These are phyloP conservation scores for Monoraphidium neglectum DNA, from an alignment of 139 green algal species.

Conservation along the genomic window DNA sequence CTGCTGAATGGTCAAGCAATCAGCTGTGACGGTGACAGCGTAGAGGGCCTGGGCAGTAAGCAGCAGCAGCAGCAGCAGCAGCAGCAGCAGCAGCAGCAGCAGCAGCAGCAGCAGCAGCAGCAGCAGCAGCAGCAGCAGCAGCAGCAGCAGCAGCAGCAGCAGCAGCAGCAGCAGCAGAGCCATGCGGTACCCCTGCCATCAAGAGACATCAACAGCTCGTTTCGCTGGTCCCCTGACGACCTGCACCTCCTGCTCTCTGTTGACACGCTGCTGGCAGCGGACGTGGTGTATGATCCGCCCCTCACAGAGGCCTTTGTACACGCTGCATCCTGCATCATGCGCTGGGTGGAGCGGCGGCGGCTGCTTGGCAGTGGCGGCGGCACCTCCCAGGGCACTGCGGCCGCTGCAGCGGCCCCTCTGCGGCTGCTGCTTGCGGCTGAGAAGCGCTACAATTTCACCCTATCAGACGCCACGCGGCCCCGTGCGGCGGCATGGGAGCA, in stretches of 20 bases:
- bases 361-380: not conserved
- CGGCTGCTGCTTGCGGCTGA: constrained; percentile 17
- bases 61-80: constrained; percentile 1
- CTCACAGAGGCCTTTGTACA: constrained; percentile 32
- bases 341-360: not conserved
- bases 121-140: constrained; percentile 10
- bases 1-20: too few relatives aligned
- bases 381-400: not conserved
- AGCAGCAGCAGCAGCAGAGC: constrained; percentile 19
- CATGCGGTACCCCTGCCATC: too few relatives aligned
- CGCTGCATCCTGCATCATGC: constrained; percentile 14
- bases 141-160: not conserved
- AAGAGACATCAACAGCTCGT: not conserved
- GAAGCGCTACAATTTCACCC: constrained; percentile 37
- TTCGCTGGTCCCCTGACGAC: constrained; percentile 1
- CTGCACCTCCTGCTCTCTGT: not conserved
- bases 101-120: not conserved
- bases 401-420: not conserved
- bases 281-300: constrained; percentile 32
- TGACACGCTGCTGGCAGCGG: constrained; percentile 19
- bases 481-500: constrained; percentile 26
- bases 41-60: constrained; percentile 35
- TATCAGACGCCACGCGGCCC: not conserved
- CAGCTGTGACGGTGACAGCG: constrained; percentile 24
- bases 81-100: constrained; percentile 2